Conservation (phyloP, 371 early-diverging fungal genomes). For the Entomophthora muscae region DNA sequence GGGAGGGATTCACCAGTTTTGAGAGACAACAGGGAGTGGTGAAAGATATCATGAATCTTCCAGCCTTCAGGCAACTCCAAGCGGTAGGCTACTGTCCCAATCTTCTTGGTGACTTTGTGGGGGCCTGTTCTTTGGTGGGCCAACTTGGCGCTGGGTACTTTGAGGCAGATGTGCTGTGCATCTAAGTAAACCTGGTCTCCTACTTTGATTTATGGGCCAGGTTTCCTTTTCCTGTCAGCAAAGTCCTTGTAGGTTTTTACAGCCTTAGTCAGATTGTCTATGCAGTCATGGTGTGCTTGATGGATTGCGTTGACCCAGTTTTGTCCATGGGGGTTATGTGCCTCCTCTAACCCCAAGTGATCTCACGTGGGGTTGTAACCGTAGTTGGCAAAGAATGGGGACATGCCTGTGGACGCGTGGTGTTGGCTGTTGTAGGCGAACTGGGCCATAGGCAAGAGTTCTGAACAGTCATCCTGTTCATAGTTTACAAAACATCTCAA, state of each 20-base stretch:
- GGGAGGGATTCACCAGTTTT: too few relatives aligned
- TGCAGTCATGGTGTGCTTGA: background rate
- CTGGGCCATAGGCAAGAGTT: conserved; percentile 22
- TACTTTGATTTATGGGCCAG: background rate
- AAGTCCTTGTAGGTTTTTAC: background rate
- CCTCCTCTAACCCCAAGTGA: too few relatives aligned
- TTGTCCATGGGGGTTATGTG: background rate
- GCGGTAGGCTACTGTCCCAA: conserved; percentile 2
- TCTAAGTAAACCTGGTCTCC: conserved; percentile 4
- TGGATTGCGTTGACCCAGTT: background rate
- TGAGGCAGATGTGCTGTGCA: background rate
- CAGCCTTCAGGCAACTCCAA: conserved; percentile 3
- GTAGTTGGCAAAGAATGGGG: conserved; percentile 17
- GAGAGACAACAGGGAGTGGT: conserved; percentile 6
- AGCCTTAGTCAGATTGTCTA: background rate
- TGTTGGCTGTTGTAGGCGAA: conserved; percentile 27
- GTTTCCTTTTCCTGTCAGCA: background rate
- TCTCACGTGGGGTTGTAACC: conserved; percentile 4
- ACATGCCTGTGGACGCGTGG: conserved; percentile 14
- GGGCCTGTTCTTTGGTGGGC: background rate
- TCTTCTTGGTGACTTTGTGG: background rate
- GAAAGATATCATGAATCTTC: conserved; percentile 6
- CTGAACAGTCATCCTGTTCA: conserved; percentile 25
- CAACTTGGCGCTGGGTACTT: background rate
- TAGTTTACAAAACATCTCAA: conserved; percentile 21